Percentiles rank a stretch among this genome's conserved stretches.
These are phyloP conservation scores for Colletotrichum orchidophilum DNA, from an alignment of 2,329 filamentous ascomycete species.

Conservation along the genomic window DNA sequence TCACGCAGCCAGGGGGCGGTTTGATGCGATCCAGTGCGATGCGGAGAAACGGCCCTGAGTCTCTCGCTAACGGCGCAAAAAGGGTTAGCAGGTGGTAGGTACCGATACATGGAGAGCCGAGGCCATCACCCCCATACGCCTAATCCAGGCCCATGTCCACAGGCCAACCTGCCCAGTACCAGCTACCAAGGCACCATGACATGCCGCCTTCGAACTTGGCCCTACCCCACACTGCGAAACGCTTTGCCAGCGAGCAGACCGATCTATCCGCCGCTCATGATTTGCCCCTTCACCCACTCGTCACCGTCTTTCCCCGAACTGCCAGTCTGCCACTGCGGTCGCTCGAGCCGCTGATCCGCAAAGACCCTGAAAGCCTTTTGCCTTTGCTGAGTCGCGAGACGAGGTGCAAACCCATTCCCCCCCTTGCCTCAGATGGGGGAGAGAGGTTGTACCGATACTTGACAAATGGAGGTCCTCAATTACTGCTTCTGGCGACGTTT, in stretches of 20 bases:
- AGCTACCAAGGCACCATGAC: not conserved
- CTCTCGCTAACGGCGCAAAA: not conserved
- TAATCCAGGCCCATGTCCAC: conserved; percentile 6
- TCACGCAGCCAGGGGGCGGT: conserved; percentile 8
- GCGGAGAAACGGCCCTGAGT: conserved; percentile 23
- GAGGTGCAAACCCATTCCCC: conserved; percentile 10
- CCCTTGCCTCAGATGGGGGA: conserved; percentile 9
- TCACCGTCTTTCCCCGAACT: not conserved
- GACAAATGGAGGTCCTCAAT: conserved; percentile 2
- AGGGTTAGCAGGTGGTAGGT: not conserved
- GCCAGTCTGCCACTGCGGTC: conserved; percentile 31
- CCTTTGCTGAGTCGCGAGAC: conserved; percentile 19
- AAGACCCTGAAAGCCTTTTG: conserved; percentile 21
- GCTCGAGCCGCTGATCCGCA: conserved; percentile 35
- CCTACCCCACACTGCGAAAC: conserved; percentile 32
- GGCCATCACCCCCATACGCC: not conserved
- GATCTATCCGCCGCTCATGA: conserved; percentile 5
- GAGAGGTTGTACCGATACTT: conserved; percentile 23
- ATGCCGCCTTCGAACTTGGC: no score
- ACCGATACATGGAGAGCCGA: conserved; percentile 13
- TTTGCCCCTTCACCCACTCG: conserved; percentile 5
- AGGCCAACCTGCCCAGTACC: not conserved
- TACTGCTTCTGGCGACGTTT: conserved; percentile 28
- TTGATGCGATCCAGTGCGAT: conserved; percentile 32
- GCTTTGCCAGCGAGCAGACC: conserved; percentile 24